Conservation (phyloP, 2,329 filamentous ascomycete genomes). For the Tricladium varicosporioides region DNA sequence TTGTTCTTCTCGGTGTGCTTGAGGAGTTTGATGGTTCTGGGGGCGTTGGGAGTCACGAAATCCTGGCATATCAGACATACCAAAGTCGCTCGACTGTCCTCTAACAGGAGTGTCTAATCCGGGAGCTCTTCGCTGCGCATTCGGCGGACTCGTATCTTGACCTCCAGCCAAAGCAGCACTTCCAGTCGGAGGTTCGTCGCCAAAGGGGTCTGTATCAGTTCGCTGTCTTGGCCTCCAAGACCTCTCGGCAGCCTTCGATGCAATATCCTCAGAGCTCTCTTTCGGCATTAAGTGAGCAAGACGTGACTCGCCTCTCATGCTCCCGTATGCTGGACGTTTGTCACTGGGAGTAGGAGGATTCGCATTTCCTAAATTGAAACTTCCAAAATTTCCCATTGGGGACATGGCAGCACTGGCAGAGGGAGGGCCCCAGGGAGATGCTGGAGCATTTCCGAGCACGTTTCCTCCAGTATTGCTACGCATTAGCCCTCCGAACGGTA, state of each 20-base stretch:
- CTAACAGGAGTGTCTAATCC: slow-evolving; percentile 44
- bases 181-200: slow-evolving; percentile 63
- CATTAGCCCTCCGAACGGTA: slow-evolving; percentile 46
- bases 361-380: slow-evolving; percentile 66
- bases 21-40: slow-evolving; percentile 40
- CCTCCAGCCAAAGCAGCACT: slow-evolving; percentile 74
- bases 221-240: slow-evolving; percentile 60
- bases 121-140: slow-evolving; percentile 40
- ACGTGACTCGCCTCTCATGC: slow-evolving; percentile 72
- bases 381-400: slow-evolving; percentile 84
- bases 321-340: slow-evolving; percentile 68
- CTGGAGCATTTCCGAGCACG: slow-evolving; percentile 40
- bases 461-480: slow-evolving; percentile 55
- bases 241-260: slow-evolving; percentile 50
- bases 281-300: slow-evolving; percentile 84
- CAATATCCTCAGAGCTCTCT: slow-evolving; percentile 66
- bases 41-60: slow-evolving; percentile 49
- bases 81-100: slow-evolving; percentile 52
- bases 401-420: slow-evolving; percentile 60
- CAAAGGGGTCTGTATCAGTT: slow-evolving; percentile 74
- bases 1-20: slow-evolving; percentile 45
- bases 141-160: slow-evolving; percentile 63
- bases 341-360: slow-evolving; percentile 59
- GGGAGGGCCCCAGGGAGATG: slow-evolving; percentile 46
- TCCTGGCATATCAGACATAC: slow-evolving; percentile 59